phyloP scores from a whole-genome alignment of 148 eudicot species.

The Mesembryanthemum crystallinum region DNA sequence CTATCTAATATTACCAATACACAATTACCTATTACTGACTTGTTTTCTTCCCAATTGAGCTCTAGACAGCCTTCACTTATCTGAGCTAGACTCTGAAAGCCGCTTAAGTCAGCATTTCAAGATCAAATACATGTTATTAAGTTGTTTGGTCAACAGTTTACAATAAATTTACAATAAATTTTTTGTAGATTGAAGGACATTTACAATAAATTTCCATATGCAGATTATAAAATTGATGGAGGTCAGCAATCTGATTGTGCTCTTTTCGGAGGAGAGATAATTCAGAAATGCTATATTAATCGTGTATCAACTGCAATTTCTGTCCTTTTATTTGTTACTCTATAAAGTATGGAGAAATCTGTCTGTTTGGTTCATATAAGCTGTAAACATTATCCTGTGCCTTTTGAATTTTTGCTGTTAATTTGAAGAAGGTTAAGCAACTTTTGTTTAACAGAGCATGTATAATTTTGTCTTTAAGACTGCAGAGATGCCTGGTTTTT shows the following conservation, averaged over 20 bases:
- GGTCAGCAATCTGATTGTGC: conserved; percentile 88
- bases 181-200: background rate
- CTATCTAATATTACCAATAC: background rate
- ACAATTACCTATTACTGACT: background rate
- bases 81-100: background rate
- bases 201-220: conserved; percentile 7
- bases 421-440: background rate
- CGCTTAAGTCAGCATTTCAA: background rate
- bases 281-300: conserved; percentile 4
- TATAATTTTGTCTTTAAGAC: conserved; percentile 57
- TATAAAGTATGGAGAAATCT: background rate
- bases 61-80: background rate
- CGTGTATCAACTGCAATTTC: too few species aligned
- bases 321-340: background rate
- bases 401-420: background rate
- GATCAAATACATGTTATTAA: background rate
- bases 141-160: background rate
- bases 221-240: conserved; percentile 88
- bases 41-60: background rate
- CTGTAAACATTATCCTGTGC: too few species aligned
- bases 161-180: too few species aligned
- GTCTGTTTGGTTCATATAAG: background rate
- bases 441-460: conserved; percentile 4
- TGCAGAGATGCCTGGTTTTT: conserved; percentile 98
- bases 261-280: conserved; percentile 97